Conservation (phyloP, 768 basidiomycete genomes). For the Amyloporia xantha region DNA sequence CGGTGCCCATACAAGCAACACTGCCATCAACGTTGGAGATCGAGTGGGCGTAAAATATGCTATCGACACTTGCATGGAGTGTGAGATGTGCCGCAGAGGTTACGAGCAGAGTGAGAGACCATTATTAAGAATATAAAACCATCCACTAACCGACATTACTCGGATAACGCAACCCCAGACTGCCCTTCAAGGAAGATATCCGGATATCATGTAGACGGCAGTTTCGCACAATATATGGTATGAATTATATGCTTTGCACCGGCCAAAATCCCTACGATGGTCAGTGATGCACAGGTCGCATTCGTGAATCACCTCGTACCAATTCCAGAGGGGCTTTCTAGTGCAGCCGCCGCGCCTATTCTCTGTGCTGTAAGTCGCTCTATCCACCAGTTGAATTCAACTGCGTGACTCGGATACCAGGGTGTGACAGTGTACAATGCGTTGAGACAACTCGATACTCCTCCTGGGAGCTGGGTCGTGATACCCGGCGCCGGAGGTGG, state of each 20-base stretch:
- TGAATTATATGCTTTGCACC: background rate
- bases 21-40: conserved; percentile 62
- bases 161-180: conserved; percentile 26
- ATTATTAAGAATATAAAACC: background rate
- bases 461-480: conserved; percentile 65
- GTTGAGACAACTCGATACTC: conserved; percentile 56
- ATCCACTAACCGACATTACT: background rate
- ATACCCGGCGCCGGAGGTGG: conserved; percentile 73
- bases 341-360: conserved; percentile 59
- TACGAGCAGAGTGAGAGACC: conserved; percentile 55
- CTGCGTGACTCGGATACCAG: conserved; percentile 22
- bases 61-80: conserved; percentile 59
- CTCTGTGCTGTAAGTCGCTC: conserved; percentile 54
- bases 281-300: conserved; percentile 31
- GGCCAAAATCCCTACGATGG: background rate
- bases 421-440: conserved; percentile 80
- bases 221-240: conserved; percentile 58
- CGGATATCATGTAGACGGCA: conserved; percentile 68
- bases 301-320: conserved; percentile 65
- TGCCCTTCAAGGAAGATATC: conserved; percentile 50
- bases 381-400: background rate
- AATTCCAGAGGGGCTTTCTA: conserved; percentile 61
- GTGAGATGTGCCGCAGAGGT: conserved; percentile 61
- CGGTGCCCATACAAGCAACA: conserved; percentile 46
- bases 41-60: conserved; percentile 77